A percentile compares a stretch with the other conserved stretches of the same genome.
These are phyloP conservation scores for Pseudogymnoascus sp. DNA, from an alignment of 2,329 filamentous ascomycete species.

Conservation along the genomic window DNA sequence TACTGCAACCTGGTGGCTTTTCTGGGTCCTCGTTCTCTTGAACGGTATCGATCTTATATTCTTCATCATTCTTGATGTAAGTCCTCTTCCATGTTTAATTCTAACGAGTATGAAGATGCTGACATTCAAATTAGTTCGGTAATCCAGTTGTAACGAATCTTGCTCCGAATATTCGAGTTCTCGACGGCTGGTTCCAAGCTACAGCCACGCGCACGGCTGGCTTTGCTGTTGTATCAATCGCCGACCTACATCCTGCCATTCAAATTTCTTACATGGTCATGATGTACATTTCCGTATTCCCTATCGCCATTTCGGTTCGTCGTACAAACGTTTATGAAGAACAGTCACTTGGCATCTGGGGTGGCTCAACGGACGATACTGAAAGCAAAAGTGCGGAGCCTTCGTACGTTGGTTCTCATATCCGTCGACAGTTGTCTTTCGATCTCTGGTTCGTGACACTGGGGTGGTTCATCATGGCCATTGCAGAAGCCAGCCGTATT, in stretches of 20 bases:
- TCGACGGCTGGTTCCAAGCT: conserved; percentile 87
- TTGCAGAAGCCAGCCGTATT: conserved; percentile 71
- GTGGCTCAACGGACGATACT: conserved; percentile 38
- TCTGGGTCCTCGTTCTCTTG: conserved; percentile 70
- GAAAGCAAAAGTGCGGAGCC: conserved; percentile 48
- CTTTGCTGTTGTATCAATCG: conserved; percentile 72
- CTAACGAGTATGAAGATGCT: neutral
- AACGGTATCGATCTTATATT: conserved; percentile 80
- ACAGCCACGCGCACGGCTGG: conserved; percentile 84
- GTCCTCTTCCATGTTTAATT: conserved; percentile 27
- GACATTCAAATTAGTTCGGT: neutral
- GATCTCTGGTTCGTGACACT: conserved; percentile 96
- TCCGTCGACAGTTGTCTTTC: conserved; percentile 89
- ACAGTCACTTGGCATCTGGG: conserved; percentile 69
- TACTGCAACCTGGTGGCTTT: conserved; percentile 87
- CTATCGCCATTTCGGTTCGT: conserved; percentile 90
- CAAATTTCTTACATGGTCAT: conserved; percentile 94
- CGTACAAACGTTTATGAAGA: conserved; percentile 96
- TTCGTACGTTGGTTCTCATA: conserved; percentile 83
- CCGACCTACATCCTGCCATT: conserved; percentile 76
- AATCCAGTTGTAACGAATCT: conserved; percentile 59
- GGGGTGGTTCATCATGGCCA: conserved; percentile 85
- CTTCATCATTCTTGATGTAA: conserved; percentile 83
- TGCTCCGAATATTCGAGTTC: conserved; percentile 64
- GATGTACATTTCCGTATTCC: conserved; percentile 99